Conservation (phyloP, 164 flowering plant species). For the Umbellularia californica region DNA sequence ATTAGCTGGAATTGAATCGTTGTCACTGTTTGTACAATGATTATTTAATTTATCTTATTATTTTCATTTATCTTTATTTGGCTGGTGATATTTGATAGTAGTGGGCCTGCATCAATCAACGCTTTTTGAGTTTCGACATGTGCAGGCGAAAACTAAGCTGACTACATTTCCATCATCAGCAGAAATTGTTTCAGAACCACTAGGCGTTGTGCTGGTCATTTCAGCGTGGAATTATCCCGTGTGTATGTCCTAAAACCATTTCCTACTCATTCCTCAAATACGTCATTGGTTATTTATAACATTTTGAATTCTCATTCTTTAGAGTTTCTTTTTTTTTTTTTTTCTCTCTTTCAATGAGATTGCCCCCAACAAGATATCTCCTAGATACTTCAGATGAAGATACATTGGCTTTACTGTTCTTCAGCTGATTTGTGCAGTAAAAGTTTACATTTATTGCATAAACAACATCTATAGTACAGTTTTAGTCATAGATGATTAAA, state of each 20-base stretch:
- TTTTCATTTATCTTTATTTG: neutral
- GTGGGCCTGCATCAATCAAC: neutral
- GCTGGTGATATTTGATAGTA: neutral
- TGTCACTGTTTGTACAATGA: too few species aligned
- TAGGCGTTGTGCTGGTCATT: conserved; percentile 60
- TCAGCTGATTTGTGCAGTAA: too few species aligned
- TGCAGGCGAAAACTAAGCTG: conserved; percentile 49
- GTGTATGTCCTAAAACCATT: conserved; percentile 35
- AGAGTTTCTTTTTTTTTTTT: too few species aligned
- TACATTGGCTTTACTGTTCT: too few species aligned
- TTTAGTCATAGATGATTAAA: too few species aligned
- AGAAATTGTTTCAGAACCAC: conserved; percentile 68
- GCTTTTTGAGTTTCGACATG: neutral
- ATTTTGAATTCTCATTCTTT: neutral
- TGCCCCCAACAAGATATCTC: neutral
- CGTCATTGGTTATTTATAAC: neutral
- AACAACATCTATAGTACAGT: too few species aligned
- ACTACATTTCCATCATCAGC: conserved; percentile 62
- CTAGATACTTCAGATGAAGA: neutral
- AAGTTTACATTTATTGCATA: too few species aligned
- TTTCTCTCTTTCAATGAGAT: neutral
- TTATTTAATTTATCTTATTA: neutral
- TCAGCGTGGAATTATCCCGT: conserved; percentile 79
- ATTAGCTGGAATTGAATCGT: neutral
- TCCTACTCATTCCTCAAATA: neutral